A percentile compares a stretch with the other conserved stretches of the same genome.
Conservation (phyloP, 169 alveolate genomes). For the Plasmodium cynomolgi region DNA sequence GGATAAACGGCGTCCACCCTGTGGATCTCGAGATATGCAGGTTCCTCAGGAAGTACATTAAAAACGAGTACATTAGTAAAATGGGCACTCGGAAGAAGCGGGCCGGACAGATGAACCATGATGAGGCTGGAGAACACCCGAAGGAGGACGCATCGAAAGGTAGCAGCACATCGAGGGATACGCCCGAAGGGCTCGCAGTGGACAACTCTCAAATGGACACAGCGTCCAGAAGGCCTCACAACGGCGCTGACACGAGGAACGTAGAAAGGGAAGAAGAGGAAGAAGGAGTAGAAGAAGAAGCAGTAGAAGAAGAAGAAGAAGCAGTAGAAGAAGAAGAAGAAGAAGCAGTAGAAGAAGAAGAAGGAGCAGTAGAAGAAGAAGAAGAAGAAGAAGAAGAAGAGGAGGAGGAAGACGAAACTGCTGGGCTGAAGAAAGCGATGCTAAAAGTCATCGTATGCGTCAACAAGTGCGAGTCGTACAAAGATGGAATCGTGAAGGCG, state of each 20-base stretch:
- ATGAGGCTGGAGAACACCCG: background rate
- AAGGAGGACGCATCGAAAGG: background rate
- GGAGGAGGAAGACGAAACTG: background rate
- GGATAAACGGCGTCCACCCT: conserved; percentile 84
- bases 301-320: background rate
- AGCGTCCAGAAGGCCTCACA: background rate
- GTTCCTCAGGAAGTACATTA: conserved; percentile 68
- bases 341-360: background rate
- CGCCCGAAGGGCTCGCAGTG: background rate
- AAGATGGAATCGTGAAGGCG: conserved; percentile 81
- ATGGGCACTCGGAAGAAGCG: background rate
- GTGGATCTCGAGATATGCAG: conserved; percentile 78
- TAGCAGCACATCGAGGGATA: background rate
- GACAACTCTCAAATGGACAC: background rate
- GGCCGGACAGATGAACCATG: background rate
- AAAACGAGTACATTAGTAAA: conserved; percentile 21
- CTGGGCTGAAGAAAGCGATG: background rate
- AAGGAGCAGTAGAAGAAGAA: no score
- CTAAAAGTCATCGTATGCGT: conserved; percentile 79
- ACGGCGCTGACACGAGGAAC: background rate
- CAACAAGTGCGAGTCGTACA: conserved; percentile 84
- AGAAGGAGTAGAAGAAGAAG: no score
- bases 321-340: no score
- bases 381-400: background rate
- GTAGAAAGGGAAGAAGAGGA: background rate